phyloP scores from a whole-genome alignment of 306 rosid species.

The Hippophae tibetana region DNA sequence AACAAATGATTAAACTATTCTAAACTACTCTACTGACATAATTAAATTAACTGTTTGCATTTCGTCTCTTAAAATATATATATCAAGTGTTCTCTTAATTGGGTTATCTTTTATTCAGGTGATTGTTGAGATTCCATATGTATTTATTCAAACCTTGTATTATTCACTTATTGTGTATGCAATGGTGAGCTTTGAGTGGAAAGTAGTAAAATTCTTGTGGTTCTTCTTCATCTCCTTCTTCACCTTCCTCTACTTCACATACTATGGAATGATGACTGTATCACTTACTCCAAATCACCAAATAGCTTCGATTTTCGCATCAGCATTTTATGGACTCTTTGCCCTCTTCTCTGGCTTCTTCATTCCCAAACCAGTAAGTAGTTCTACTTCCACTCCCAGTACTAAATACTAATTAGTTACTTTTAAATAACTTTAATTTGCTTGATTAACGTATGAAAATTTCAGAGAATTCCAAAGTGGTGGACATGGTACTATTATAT shows the following conservation, averaged over 20 bases:
- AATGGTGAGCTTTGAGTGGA: slow-evolving; percentile 89
- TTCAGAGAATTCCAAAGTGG: slow-evolving; percentile 63
- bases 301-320: slow-evolving; percentile 44
- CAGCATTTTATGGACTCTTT: slow-evolving; percentile 59
- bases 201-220: slow-evolving; percentile 50
- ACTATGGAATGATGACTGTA: slow-evolving; percentile 77
- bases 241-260: slow-evolving; percentile 64
- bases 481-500: slow-evolving; percentile 75
- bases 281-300: slow-evolving; percentile 63
- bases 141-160: slow-evolving; percentile 33
- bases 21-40: no score
- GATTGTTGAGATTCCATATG: slow-evolving; percentile 51
- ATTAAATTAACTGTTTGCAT: no score
- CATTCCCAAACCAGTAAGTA: slow-evolving; percentile 49
- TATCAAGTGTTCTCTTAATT: background rate
- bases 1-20: no score
- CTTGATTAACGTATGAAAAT: background rate
- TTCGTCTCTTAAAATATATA: no score
- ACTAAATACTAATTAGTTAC: no score
- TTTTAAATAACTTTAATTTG: no score
- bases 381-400: no score
- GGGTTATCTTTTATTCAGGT: slow-evolving; percentile 28
- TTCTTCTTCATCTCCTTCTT: slow-evolving; percentile 57
- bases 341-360: slow-evolving; percentile 71
- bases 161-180: slow-evolving; percentile 52